A percentile compares a stretch with the other conserved stretches of the same genome.
Conservation (phyloP, 768 basidiomycete genomes). For the Omphalotus guepiniiformis region DNA sequence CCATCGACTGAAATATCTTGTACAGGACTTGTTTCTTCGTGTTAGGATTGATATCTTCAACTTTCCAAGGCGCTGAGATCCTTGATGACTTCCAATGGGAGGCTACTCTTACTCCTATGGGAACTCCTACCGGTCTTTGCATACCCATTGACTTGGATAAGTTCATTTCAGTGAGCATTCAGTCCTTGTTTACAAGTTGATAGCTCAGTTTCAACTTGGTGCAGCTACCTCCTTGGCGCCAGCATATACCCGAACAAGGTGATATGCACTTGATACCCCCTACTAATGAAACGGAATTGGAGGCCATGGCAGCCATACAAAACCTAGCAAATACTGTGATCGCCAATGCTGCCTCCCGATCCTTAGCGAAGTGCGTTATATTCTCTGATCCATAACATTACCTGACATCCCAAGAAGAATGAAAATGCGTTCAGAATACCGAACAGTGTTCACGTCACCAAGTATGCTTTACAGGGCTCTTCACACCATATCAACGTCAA, state of each 20-base stretch:
- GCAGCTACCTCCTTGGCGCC: constrained; percentile 73
- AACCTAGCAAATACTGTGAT: constrained; percentile 95
- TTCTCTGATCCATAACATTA: constrained; percentile 5
- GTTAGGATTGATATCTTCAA: constrained; percentile 87
- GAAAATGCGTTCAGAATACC: constrained; percentile 74
- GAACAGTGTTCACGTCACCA: constrained; percentile 71
- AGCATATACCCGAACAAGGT: constrained; percentile 30
- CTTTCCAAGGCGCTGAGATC: constrained; percentile 88
- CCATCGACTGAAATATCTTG: not conserved
- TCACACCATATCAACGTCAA: constrained; percentile 82
- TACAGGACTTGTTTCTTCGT: constrained; percentile 94
- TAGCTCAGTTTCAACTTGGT: constrained; percentile 3
- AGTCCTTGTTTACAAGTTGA: not conserved
- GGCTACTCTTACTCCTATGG: constrained; percentile 81
- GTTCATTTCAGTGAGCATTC: constrained; percentile 66
- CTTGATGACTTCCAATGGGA: constrained; percentile 93
- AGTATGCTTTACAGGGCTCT: constrained; percentile 81
- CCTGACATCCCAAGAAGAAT: constrained; percentile 61
- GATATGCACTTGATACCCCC: constrained; percentile 59
- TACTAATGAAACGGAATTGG: constrained; percentile 65
- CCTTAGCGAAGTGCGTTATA: constrained; percentile 67
- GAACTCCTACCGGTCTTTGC: constrained; percentile 85
- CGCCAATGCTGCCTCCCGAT: constrained; percentile 89
- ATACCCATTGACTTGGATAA: constrained; percentile 80
- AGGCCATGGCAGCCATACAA: constrained; percentile 85